phyloP scores from a whole-genome alignment of 1,284 basidiomycete genomes.

The Sanguinoderma infundibulare region DNA sequence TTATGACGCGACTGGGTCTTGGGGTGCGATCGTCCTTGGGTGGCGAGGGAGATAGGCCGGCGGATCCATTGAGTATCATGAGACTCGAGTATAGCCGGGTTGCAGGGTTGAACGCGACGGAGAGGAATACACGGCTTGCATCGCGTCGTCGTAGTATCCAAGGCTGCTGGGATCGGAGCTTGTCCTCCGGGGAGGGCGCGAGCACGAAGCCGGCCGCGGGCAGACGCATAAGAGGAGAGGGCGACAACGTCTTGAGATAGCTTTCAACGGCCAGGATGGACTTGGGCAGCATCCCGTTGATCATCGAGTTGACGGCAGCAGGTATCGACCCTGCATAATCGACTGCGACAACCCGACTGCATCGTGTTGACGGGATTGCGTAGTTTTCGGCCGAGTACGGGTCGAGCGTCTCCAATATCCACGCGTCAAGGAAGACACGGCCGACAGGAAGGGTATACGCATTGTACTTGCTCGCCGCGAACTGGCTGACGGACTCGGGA shows the following conservation, averaged over 20 bases:
- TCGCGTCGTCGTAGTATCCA: conserved; percentile 69
- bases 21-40: conserved; percentile 26
- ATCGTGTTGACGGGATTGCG: conserved; percentile 92
- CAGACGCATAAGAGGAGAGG: conserved; percentile 68
- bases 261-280: conserved; percentile 74
- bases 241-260: conserved; percentile 64
- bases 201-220: conserved; percentile 66
- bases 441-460: conserved; percentile 78
- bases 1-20: conserved; percentile 20
- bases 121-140: conserved; percentile 55
- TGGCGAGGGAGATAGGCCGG: conserved; percentile 9
- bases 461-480: conserved; percentile 78
- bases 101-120: conserved; percentile 52
- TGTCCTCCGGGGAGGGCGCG: conserved; percentile 53
- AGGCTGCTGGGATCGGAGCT: conserved; percentile 33
- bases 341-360: conserved; percentile 86
- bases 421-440: conserved; percentile 89
- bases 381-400: conserved; percentile 96
- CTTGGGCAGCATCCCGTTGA: conserved; percentile 79
- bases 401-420: conserved; percentile 97
- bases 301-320: conserved; percentile 84
- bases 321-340: conserved; percentile 92
- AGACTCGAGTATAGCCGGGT: conserved; percentile 53
- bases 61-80: conserved; percentile 44
- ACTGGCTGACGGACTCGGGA: conserved; percentile 60